These are phyloP conservation scores for Naganishia onofrii DNA, from an alignment of 768 basidiomycete genomes.

Conservation along the genomic window DNA sequence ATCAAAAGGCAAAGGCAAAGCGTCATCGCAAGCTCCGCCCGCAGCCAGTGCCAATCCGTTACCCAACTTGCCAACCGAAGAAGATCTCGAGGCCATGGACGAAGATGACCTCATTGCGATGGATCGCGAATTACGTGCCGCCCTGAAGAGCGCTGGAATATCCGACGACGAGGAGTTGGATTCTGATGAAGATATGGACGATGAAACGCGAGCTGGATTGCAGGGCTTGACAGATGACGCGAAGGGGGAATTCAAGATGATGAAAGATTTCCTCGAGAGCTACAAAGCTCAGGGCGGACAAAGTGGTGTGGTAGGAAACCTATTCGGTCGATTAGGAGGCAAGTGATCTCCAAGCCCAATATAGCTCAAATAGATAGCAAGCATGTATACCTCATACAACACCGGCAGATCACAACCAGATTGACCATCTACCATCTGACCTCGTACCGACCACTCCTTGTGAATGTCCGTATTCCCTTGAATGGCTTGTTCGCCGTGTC, in stretches of 20 bases:
- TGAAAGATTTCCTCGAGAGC: constrained; percentile 95
- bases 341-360: constrained; percentile 52
- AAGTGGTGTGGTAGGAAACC: constrained; percentile 84
- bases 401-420: not conserved
- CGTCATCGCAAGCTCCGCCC: not conserved
- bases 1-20: constrained; percentile 37
- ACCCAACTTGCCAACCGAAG: constrained; percentile 51
- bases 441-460: constrained; percentile 65
- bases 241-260: constrained; percentile 73
- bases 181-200: constrained; percentile 51
- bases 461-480: constrained; percentile 76
- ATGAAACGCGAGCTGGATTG: constrained; percentile 42
- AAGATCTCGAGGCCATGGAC: constrained; percentile 60
- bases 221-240: constrained; percentile 40
- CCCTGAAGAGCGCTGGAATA: constrained; percentile 58
- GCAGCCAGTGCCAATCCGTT: constrained; percentile 27
- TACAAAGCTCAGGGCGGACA: constrained; percentile 87
- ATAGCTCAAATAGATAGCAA: not conserved
- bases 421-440: constrained; percentile 55
- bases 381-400: not conserved
- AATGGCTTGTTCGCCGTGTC: constrained; percentile 84
- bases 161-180: constrained; percentile 62
- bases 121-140: constrained; percentile 76
- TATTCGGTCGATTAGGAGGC: constrained; percentile 75
- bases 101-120: constrained; percentile 71